Evolutionary conservation across 2,329 filamentous ascomycete species (phyloP).

Genomic region (Aspergillus fijiensis): DNA sequence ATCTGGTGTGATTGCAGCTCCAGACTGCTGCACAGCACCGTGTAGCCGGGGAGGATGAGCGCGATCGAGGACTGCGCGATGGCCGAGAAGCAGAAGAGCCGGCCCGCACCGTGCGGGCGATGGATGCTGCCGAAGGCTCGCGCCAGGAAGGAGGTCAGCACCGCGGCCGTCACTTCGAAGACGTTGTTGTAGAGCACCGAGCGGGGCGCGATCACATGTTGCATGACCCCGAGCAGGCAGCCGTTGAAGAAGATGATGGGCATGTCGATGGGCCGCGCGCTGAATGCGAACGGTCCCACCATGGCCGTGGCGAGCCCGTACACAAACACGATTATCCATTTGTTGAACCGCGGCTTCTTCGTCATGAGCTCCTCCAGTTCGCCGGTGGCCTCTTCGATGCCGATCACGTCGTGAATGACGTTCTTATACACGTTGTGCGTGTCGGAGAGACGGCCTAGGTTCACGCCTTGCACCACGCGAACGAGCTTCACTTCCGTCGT

Average conservation of each 20-base stretch:
- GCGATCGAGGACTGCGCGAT: constrained; percentile 71
- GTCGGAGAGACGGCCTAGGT: constrained; percentile 44
- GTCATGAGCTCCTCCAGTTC: constrained; percentile 55
- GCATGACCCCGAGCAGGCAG: constrained; percentile 68
- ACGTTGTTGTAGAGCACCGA: constrained; percentile 67
- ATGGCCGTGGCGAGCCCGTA: constrained; percentile 74
- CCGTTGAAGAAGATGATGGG: constrained; percentile 74
- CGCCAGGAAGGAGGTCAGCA: constrained; percentile 66
- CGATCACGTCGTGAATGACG: constrained; percentile 48
- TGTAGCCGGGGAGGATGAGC: constrained; percentile 68
- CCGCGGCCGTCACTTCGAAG: constrained; percentile 62
- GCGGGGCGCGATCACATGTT: constrained; percentile 70
- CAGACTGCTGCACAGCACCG: constrained; percentile 60
- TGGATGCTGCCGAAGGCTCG: constrained; percentile 65
- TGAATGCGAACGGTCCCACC: constrained; percentile 78
- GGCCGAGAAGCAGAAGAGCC: constrained; percentile 68
- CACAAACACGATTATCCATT: constrained; percentile 59
- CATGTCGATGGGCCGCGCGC: constrained; percentile 72
- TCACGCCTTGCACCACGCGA: constrained; percentile 43
- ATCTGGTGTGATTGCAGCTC: constrained; percentile 69
- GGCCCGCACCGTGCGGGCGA: constrained; percentile 26
- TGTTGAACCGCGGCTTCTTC: constrained; percentile 56
- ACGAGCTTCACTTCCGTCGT: constrained; percentile 51
- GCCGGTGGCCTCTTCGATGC: constrained; percentile 46
- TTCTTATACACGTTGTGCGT: constrained; percentile 51